phyloP scores from a whole-genome alignment of 306 rosid species.

The Medicago lupulina region DNA sequence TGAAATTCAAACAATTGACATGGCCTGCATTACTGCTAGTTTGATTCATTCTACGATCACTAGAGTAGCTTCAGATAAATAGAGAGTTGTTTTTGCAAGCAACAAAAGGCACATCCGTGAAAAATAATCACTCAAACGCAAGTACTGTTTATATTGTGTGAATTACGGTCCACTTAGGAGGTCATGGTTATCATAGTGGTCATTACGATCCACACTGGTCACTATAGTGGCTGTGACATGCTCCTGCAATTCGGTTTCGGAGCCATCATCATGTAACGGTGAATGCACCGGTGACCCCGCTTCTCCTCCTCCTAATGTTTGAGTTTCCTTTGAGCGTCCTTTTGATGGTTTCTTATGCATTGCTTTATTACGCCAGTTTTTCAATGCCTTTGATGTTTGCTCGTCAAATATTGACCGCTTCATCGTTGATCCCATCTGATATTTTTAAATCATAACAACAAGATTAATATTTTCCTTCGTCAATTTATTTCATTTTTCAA shows the following conservation, averaged over 20 bases:
- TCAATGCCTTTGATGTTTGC: constrained; percentile 84
- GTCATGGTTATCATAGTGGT: constrained; percentile 30
- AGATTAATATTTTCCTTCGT: neutral
- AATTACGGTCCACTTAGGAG: constrained; percentile 49
- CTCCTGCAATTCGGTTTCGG: neutral
- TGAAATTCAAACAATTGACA: constrained; percentile 7
- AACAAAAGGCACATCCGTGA: neutral
- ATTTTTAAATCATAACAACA: neutral
- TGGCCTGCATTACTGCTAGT: neutral
- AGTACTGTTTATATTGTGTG: neutral
- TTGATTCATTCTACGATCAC: neutral
- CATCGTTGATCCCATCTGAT: constrained; percentile 97
- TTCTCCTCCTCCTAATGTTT: constrained; percentile 51
- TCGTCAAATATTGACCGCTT: constrained; percentile 94
- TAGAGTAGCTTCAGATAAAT: too few species aligned
- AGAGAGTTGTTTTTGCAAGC: too few species aligned
- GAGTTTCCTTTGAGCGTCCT: constrained; percentile 31
- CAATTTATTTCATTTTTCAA: neutral
- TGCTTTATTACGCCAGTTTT: constrained; percentile 82
- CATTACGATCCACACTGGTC: constrained; percentile 40
- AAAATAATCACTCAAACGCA: too few species aligned
- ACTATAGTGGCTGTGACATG: constrained; percentile 27
- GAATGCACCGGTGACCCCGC: constrained; percentile 28
- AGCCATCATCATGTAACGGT: neutral
- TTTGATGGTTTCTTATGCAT: constrained; percentile 56